A percentile compares a stretch with the other conserved stretches of the same genome.
Conservation (phyloP, 2,329 filamentous ascomycete genomes). For the Ambrosiella xylebori region DNA sequence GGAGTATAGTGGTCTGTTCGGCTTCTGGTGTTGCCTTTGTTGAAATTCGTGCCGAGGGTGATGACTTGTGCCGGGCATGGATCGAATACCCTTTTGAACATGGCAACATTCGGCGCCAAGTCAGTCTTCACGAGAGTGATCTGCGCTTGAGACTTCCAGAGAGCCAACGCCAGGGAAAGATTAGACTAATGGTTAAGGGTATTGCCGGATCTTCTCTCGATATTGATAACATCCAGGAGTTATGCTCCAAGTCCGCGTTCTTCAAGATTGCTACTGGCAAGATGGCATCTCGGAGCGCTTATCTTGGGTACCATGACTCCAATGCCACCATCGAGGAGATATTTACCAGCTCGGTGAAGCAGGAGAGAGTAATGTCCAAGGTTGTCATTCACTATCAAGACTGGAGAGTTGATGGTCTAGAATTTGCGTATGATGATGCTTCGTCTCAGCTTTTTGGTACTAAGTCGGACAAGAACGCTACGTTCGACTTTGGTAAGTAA, state of each 20-base stretch:
- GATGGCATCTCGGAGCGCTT: constrained; percentile 57
- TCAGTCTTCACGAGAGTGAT: constrained; percentile 58
- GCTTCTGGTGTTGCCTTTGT: constrained; percentile 69
- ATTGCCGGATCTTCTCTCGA: constrained; percentile 56
- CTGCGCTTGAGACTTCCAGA: constrained; percentile 55
- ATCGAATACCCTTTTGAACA: constrained; percentile 58
- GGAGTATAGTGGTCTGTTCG: constrained; percentile 59
- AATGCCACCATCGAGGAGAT: constrained; percentile 57
- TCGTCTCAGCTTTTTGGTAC: constrained; percentile 78
- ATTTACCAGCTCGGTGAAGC: constrained; percentile 49
- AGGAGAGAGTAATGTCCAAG: constrained; percentile 56
- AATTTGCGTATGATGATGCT: constrained; percentile 83
- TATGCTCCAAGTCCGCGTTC: constrained; percentile 53
- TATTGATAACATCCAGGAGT: constrained; percentile 56
- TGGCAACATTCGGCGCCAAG: constrained; percentile 48
- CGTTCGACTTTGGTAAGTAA: constrained; percentile 58
- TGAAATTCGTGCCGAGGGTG: constrained; percentile 66
- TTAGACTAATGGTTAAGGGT: constrained; percentile 61
- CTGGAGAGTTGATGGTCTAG: constrained; percentile 59
- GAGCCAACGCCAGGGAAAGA: constrained; percentile 50
- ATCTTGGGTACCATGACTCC: constrained; percentile 55
- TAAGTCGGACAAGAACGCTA: constrained; percentile 48
- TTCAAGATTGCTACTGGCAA: constrained; percentile 57
- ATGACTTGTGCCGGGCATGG: constrained; percentile 63
- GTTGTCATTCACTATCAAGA: constrained; percentile 62